Conservation (phyloP, 2,329 filamentous ascomycete genomes). For the Sclerotiophoma versabilis region DNA sequence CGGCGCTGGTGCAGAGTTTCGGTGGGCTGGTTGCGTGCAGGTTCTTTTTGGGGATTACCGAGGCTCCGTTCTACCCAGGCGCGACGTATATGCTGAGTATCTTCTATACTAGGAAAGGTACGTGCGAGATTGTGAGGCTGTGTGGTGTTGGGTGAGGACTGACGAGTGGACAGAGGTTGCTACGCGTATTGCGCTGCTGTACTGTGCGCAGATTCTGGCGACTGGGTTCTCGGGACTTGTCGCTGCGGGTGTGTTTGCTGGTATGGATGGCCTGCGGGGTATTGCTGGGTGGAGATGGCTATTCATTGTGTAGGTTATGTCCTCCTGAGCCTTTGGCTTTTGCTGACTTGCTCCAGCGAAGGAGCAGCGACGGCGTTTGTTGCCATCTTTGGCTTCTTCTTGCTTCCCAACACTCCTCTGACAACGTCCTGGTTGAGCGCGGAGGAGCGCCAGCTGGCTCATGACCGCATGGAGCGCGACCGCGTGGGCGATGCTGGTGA, state of each 20-base stretch:
- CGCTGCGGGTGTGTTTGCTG: constrained; percentile 49
- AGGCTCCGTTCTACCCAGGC: constrained; percentile 62
- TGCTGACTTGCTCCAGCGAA: constrained; percentile 27
- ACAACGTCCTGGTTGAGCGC: constrained; percentile 56
- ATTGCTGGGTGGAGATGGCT: constrained; percentile 51
- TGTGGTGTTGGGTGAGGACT: constrained; percentile 43
- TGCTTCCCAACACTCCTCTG: constrained; percentile 40
- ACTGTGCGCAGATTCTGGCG: constrained; percentile 51
- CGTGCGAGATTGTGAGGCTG: background rate
- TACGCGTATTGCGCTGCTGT: constrained; percentile 46
- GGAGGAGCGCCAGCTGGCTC: constrained; percentile 53
- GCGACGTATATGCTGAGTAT: constrained; percentile 68
- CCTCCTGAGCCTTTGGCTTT: too few relatives aligned
- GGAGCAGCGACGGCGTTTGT: constrained; percentile 35
- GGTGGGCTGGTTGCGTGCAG: constrained; percentile 41
- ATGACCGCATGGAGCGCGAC: constrained; percentile 53
- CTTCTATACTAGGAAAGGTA: constrained; percentile 66
- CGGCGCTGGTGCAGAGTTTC: constrained; percentile 43
- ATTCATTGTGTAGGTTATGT: constrained; percentile 48
- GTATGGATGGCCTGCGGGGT: constrained; percentile 35
- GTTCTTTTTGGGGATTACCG: constrained; percentile 43
- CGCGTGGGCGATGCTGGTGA: constrained; percentile 54
- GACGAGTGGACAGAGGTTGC: constrained; percentile 39
- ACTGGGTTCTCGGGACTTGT: constrained; percentile 55
- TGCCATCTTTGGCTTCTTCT: constrained; percentile 39